Conservation (phyloP, 345 rosid genomes). For the Salix caprea region DNA sequence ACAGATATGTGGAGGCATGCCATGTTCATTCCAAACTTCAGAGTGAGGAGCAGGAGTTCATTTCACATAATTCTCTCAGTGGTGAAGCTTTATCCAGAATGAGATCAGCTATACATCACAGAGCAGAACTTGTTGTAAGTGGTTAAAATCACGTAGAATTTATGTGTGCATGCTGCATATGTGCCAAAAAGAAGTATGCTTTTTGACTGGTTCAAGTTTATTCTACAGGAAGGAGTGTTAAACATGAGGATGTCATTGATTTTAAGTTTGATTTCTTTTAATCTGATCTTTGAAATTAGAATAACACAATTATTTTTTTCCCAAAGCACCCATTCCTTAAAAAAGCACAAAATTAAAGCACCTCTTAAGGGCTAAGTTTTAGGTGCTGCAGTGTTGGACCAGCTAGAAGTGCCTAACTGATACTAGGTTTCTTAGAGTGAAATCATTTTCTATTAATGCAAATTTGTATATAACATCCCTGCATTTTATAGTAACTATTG, state of each 20-base stretch:
- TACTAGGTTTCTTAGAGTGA: not conserved
- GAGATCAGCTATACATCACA: constrained; percentile 67
- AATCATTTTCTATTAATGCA: not conserved
- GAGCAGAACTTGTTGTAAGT: constrained; percentile 72
- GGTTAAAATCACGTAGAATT: constrained; percentile 17
- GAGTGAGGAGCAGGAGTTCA: constrained; percentile 55
- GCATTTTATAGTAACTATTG: not conserved
- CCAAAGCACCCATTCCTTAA: not conserved
- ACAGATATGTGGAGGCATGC: constrained; percentile 80
- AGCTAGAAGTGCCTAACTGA: not conserved
- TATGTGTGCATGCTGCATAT: not conserved
- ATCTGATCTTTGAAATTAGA: not conserved
- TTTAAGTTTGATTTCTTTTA: constrained; percentile 1
- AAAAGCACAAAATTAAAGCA: not conserved
- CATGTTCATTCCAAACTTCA: constrained; percentile 66
- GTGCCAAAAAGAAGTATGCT: not conserved
- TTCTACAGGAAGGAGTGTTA: not conserved
- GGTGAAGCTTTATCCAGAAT: constrained; percentile 58
- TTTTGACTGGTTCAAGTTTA: not conserved
- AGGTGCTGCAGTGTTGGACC: not conserved
- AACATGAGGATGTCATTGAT: not conserved
- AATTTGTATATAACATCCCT: not conserved
- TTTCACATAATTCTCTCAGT: constrained; percentile 32
- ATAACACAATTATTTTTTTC: not conserved
- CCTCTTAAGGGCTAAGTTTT: not conserved